Conservation (phyloP, 1,284 basidiomycete species). For the Chiua sp. region DNA sequence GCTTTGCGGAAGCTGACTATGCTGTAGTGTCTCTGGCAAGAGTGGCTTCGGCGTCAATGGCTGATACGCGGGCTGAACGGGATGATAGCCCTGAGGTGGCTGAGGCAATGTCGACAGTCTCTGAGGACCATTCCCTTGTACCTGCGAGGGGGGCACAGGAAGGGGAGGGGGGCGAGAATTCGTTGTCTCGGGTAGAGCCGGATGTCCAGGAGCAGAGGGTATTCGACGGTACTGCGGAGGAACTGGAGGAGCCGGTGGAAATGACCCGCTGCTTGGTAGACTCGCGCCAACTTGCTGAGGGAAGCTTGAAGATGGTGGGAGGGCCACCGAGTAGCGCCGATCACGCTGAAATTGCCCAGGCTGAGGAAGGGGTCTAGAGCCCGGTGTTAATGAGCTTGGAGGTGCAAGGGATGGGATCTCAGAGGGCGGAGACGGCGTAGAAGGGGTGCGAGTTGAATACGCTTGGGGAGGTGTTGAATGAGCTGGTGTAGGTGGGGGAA, state of each 20-base stretch:
- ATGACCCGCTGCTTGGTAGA: constrained; percentile 25
- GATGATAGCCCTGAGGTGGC: constrained; percentile 42
- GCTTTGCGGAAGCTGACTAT: constrained; percentile 34
- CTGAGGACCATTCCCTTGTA: constrained; percentile 28
- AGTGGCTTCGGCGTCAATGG: constrained; percentile 43
- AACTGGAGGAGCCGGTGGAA: constrained; percentile 25
- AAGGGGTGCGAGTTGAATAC: constrained; percentile 35
- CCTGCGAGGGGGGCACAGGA: constrained; percentile 33
- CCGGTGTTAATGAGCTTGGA: constrained; percentile 39
- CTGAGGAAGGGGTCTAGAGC: constrained; percentile 63
- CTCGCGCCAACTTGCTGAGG: constrained; percentile 30
- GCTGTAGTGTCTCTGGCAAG: constrained; percentile 30
- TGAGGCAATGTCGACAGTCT: constrained; percentile 45
- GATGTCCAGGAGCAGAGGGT: constrained; percentile 33
- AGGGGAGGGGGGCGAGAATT: constrained; percentile 31
- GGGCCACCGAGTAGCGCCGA: constrained; percentile 42
- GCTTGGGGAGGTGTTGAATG: constrained; percentile 33
- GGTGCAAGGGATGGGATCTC: constrained; percentile 37
- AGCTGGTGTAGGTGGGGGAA: constrained; percentile 29
- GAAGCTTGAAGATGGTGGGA: constrained; percentile 39
- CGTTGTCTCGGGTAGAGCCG: constrained; percentile 25
- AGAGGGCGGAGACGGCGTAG: constrained; percentile 40
- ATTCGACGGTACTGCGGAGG: constrained; percentile 31
- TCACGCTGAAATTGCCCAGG: constrained; percentile 40
- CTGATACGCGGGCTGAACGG: constrained; percentile 42